Base-by-base conservation (phyloP, 768 basidiomycete species). In the Macrolepiota albuminosa region DNA sequence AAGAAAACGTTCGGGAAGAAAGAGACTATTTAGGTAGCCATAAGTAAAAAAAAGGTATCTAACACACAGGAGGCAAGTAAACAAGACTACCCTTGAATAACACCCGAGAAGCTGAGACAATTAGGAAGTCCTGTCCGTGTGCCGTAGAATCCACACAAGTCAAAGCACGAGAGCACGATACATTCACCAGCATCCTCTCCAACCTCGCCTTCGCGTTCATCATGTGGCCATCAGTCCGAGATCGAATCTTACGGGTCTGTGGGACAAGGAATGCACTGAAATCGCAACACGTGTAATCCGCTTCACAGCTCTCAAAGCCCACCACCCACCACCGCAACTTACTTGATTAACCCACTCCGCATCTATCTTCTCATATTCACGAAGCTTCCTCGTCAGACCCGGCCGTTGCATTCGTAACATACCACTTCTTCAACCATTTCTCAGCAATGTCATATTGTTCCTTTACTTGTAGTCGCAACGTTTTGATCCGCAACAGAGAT, bases 381-480 rank as follows among this genome's bases (percentile, higher is more conserved):
- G 55, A 56, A 47, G 36, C 45, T 48, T 47, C 55, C 46, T 47
- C 21, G 34, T 47, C 45, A 24, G 45, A 36, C 10, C 16, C 34
- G 7, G 55, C 45, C 45, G 59, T 66, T 4, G 58, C 46, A 45
- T 68, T 55, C 40, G 70, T 66, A 3, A 66, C 70, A 64, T 75
- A 80, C 67, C 72, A 77, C 26, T 81, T 71, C 72, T 77, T 81
- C 67, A 97, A 72, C 82, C 86, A 90, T 47, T 69, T 72, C 69
- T 88, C 84, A 6, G 93, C 93, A 21, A 79, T 78, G 9, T 70
- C 72, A 66, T 93, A 90, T 65, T 95, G 89, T 56, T 73, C 72
- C 70, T 86, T 86, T 54, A 89, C 86, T 61, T 78, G 75, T 42
- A 64, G 67, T 34, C 95, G 74, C 49, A 90, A 74, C 5, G 70